Percentiles rank a stretch among this genome's conserved stretches.
phyloP scores from a whole-genome alignment of 2,329 filamentous ascomycete genomes.

The Coniella vitis region DNA sequence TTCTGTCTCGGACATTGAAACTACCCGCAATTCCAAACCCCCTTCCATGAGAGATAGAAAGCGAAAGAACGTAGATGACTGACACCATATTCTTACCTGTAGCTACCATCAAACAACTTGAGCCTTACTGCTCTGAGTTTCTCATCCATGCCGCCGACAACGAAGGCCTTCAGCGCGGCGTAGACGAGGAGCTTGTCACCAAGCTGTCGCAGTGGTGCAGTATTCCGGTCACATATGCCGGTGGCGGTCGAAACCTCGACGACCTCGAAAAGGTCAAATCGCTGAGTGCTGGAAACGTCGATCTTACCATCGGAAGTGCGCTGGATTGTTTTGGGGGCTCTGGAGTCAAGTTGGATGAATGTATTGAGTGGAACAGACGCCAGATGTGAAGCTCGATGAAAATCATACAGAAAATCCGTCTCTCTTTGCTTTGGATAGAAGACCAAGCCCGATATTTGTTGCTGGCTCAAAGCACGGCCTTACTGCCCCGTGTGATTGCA shows the following conservation, averaged over 20 bases:
- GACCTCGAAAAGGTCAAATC: conserved; percentile 77
- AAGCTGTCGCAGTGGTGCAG: conserved; percentile 77
- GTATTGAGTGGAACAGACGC: conserved; percentile 73
- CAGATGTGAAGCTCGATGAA: conserved; percentile 24
- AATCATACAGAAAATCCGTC: too few relatives aligned
- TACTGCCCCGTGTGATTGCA: too few relatives aligned
- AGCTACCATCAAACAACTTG: conserved; percentile 75
- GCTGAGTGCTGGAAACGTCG: conserved; percentile 74
- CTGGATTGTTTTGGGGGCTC: conserved; percentile 91
- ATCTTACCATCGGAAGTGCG: conserved; percentile 93
- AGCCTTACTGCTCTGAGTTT: conserved; percentile 93
- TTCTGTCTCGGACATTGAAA: too few relatives aligned
- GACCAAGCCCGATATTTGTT: too few relatives aligned
- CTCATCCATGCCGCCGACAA: conserved; percentile 96
- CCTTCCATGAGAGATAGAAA: not conserved
- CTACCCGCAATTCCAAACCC: too few relatives aligned
- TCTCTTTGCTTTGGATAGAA: too few relatives aligned
- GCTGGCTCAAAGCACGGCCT: too few relatives aligned
- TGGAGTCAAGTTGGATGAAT: conserved; percentile 82
- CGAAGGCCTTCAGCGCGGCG: conserved; percentile 84
- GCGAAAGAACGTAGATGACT: not conserved
- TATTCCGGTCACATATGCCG: conserved; percentile 93
- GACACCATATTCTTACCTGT: not conserved
- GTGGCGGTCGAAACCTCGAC: conserved; percentile 74
- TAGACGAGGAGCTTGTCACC: conserved; percentile 77